Base-by-base conservation (phyloP, 768 basidiomycete genomes). In the Wakefieldia striispora region DNA sequence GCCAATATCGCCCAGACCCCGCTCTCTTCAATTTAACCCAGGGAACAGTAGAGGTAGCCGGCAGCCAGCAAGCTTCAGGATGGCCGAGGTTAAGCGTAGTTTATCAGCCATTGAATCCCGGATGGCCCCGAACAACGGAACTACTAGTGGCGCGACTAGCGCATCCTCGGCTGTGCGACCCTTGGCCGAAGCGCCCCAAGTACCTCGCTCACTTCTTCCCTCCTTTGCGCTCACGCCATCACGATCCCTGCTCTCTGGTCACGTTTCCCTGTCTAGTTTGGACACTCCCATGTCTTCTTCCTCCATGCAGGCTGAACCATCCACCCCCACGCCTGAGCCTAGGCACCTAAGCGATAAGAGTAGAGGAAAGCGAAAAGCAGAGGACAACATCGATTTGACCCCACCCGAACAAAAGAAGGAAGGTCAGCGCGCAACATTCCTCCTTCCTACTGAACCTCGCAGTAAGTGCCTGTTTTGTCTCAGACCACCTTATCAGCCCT, bases 291-390 rank as follows among this genome's bases (percentile, higher is more conserved):
- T 54, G 50, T 48, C 55, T 13, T 48, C 55, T 13, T 29, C 55
- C 21, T 55, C 58, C 23, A 26, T 51, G 21, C 57, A 53, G n/a
- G 63, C 23, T 27, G 58, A 58, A 34, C 65, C 69, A n/a, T 59
- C 63, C 36, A 71, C 68, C 45, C 68, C 61, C 35, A 63, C 69
- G 39, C 62, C 72, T 48, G 63, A 58, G 51, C 43, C 63, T 47
- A 66, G 70, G 52, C 57, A 57, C 36, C 50, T 57, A 3, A 66
- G 69, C 45, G 67, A 74, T 49, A 68, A 64, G 50, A 61, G 67
- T 29, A 80, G 74, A 57, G 83, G 83, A 7, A 89, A 89, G 65
- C 73, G 87, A 52, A 89, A 88, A 62, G 86, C 84, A 6, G 84
- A 86, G 38, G 86, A 88, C 53, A 76, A 86, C 55, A 71, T 81